Conservation (phyloP, 768 basidiomycete genomes). For the Hygrocybe punicea region DNA sequence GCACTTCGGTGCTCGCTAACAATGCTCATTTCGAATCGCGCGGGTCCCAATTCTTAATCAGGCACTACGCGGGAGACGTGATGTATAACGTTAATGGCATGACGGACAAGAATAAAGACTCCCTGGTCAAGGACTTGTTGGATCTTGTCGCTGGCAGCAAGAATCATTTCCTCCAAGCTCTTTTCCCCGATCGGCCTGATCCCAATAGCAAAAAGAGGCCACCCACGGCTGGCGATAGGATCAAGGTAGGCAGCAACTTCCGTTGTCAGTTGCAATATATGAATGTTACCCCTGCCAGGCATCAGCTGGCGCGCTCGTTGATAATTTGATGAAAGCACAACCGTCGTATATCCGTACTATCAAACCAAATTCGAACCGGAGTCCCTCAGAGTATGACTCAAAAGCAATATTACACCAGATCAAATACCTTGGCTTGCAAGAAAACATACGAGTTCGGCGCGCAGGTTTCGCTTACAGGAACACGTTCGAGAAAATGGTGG, state of each 20-base stretch:
- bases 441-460: conserved; percentile 95
- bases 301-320: conserved; percentile 94
- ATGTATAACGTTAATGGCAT: conserved; percentile 97
- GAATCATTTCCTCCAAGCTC: conserved; percentile 79
- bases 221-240: conserved; percentile 96
- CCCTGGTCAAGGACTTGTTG: conserved; percentile 88
- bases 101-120: conserved; percentile 99
- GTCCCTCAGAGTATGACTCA: conserved; percentile 83
- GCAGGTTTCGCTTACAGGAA: conserved; percentile 98
- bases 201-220: conserved; percentile 97
- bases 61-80: conserved; percentile 97
- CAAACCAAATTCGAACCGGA: conserved; percentile 97
- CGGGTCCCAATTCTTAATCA: conserved; percentile 90
- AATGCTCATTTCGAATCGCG: conserved; percentile 95
- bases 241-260: conserved; percentile 62
- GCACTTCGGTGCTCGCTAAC: conserved; percentile 72
- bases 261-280: neutral
- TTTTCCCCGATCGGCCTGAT: conserved; percentile 95
- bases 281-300: conserved; percentile 38
- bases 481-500: conserved; percentile 98
- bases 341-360: conserved; percentile 99
- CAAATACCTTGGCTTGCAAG: conserved; percentile 97
- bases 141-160: conserved; percentile 79
- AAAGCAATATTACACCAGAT: conserved; percentile 98
- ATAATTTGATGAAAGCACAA: conserved; percentile 95